phyloP scores from a whole-genome alignment of 768 basidiomycete species.

The Lactarius sp. region DNA sequence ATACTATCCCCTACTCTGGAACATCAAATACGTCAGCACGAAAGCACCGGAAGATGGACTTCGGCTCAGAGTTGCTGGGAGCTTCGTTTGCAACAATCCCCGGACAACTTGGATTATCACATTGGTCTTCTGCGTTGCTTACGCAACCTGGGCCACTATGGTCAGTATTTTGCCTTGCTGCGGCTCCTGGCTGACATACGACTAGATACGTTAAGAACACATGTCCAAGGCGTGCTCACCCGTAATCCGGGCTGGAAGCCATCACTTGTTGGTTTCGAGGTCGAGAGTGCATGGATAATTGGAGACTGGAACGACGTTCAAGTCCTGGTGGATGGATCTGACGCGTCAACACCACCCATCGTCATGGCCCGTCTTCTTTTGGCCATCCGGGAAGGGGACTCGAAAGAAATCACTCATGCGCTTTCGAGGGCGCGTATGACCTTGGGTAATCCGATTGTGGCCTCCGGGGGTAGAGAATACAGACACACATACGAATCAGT shows the following conservation, averaged over 20 bases:
- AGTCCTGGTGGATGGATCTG: slow-evolving; percentile 46
- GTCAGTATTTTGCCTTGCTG: slow-evolving; percentile 42
- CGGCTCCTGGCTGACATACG: slow-evolving; percentile 7
- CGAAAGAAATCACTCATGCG: slow-evolving; percentile 41
- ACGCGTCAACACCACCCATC: slow-evolving; percentile 53
- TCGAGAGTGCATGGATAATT: slow-evolving; percentile 95
- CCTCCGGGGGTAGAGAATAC: slow-evolving; percentile 78
- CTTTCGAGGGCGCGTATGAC: slow-evolving; percentile 62
- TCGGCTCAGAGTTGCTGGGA: slow-evolving; percentile 99
- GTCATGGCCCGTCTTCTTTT: slow-evolving; percentile 77
- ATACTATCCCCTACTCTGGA: slow-evolving; percentile 88
- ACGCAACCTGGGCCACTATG: slow-evolving; percentile 94
- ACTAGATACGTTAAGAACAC: slow-evolving; percentile 90
- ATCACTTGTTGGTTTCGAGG: slow-evolving; percentile 74
- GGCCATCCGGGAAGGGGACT: slow-evolving; percentile 61
- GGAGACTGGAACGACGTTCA: slow-evolving; percentile 88
- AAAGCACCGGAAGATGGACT: slow-evolving; percentile 95
- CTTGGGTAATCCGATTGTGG: slow-evolving; percentile 75
- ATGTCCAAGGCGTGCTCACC: slow-evolving; percentile 85
- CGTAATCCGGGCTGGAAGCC: slow-evolving; percentile 81
- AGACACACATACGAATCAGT: slow-evolving; percentile 83
- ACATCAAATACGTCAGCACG: slow-evolving; percentile 96
- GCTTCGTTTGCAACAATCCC: slow-evolving; percentile 82
- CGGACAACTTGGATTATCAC: slow-evolving; percentile 85
- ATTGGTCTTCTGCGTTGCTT: slow-evolving; percentile 87